Conservation (phyloP, 1,284 basidiomycete genomes). For the Malassezia obtusa region DNA sequence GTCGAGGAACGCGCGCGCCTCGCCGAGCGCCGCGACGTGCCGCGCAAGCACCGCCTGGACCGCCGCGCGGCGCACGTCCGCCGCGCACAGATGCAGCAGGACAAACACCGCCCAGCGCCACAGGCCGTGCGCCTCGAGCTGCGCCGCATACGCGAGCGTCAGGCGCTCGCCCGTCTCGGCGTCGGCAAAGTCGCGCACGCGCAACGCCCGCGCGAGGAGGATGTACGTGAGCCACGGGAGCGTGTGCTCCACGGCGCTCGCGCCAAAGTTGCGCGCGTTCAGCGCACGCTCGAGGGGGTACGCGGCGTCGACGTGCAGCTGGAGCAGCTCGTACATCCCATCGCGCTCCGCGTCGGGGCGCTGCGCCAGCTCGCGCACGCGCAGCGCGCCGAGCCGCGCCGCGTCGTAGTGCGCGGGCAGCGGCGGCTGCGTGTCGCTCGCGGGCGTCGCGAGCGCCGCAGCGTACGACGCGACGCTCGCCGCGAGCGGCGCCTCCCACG, state of each 20-base stretch:
- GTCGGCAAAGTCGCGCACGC: slow-evolving; percentile 74
- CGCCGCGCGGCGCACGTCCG: slow-evolving; percentile 59
- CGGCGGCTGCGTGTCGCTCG: slow-evolving; percentile 37
- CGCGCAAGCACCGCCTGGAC: slow-evolving; percentile 71
- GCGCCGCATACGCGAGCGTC: slow-evolving; percentile 72
- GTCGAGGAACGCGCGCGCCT: slow-evolving; percentile 64
- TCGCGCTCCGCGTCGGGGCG: slow-evolving; percentile 51
- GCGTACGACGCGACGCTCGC: slow-evolving; percentile 65
- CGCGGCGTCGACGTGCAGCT: slow-evolving; percentile 57
- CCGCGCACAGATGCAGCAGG: slow-evolving; percentile 73
- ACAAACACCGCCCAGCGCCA: slow-evolving; percentile 82
- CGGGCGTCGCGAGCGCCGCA: slow-evolving; percentile 7
- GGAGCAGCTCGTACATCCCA: slow-evolving; percentile 72
- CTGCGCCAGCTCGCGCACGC: slow-evolving; percentile 26
- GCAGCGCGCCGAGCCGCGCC: slow-evolving; percentile 26
- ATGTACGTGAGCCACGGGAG: slow-evolving; percentile 90
- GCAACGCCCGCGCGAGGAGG: slow-evolving; percentile 70
- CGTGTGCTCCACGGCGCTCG: slow-evolving; percentile 68
- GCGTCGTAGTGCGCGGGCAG: slow-evolving; percentile 42
- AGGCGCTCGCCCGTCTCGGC: slow-evolving; percentile 62
- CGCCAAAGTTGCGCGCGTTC: slow-evolving; percentile 62
- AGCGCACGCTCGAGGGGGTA: slow-evolving; percentile 53
- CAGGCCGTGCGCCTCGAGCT: slow-evolving; percentile 70
- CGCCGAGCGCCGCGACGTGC: slow-evolving; percentile 59
- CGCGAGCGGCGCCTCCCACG: slow-evolving; percentile 62